A percentile compares a stretch with the other conserved stretches of the same genome.
These are phyloP conservation scores for Vicia faba DNA, from an alignment of 306 rosid species.

Conservation along the genomic window DNA sequence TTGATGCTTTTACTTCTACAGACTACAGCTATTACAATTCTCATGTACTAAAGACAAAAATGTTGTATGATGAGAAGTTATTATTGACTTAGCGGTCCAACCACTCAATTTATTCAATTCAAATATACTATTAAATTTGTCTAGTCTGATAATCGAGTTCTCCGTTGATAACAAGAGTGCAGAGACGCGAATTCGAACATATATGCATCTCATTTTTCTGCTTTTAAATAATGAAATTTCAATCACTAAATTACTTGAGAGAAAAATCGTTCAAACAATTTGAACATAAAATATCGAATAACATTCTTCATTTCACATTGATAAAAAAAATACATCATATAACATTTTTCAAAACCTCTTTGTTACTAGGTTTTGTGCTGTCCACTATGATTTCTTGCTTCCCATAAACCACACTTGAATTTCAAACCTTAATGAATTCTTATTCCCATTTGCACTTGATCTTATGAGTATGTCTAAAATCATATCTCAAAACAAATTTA, in stretches of 20 bases:
- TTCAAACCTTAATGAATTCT: neutral
- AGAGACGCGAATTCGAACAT: too few species aligned
- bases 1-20: neutral
- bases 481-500: constrained; percentile 51
- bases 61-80: neutral
- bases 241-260: too few species aligned
- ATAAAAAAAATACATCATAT: neutral
- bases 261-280: neutral
- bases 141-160: too few species aligned
- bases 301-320: neutral
- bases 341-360: neutral
- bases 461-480: constrained; percentile 60
- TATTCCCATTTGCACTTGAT: constrained; percentile 61
- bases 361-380: neutral
- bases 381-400: neutral
- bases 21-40: neutral
- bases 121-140: too few species aligned
- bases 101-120: neutral
- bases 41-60: neutral
- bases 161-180: too few species aligned
- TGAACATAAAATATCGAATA: neutral
- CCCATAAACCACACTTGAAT: neutral
- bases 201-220: too few species aligned
- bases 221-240: too few species aligned
- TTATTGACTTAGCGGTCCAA: neutral